Percentiles rank a stretch among this genome's conserved stretches.
phyloP scores from a whole-genome alignment of 2,329 filamentous ascomycete species.

The Penicillium sp. region DNA sequence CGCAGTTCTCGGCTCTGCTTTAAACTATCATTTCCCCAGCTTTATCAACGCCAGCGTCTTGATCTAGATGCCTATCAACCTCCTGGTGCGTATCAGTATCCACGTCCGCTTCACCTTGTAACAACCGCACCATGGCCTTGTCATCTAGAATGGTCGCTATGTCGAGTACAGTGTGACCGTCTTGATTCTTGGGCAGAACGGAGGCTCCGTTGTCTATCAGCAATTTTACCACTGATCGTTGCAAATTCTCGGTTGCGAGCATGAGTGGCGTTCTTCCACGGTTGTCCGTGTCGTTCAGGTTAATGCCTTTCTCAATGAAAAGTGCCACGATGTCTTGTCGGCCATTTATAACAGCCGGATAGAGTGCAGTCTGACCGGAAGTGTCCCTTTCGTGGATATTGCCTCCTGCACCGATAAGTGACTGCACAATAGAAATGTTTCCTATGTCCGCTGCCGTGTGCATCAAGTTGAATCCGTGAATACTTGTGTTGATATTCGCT shows the following conservation, averaged over 20 bases:
- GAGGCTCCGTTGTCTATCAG: constrained; percentile 26
- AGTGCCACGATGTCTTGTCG: background rate
- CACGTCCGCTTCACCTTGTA: too few species aligned
- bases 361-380: background rate
- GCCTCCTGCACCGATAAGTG: background rate
- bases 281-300: background rate
- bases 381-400: background rate
- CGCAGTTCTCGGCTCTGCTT: too few species aligned
- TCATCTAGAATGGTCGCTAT: background rate
- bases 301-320: background rate
- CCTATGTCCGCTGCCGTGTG: background rate
- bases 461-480: background rate
- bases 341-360: background rate
- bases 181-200: constrained; percentile 22
- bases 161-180: background rate
- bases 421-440: background rate
- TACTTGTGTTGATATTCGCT: background rate
- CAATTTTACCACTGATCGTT: background rate
- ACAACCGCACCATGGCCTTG: background rate
- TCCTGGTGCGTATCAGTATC: too few species aligned
- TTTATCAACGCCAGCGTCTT: too few species aligned
- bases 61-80: too few species aligned
- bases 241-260: background rate
- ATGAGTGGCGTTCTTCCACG: background rate
- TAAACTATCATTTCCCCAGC: too few species aligned